Base-by-base conservation (phyloP, 768 basidiomycete species). In the Psilocybe sp. region DNA sequence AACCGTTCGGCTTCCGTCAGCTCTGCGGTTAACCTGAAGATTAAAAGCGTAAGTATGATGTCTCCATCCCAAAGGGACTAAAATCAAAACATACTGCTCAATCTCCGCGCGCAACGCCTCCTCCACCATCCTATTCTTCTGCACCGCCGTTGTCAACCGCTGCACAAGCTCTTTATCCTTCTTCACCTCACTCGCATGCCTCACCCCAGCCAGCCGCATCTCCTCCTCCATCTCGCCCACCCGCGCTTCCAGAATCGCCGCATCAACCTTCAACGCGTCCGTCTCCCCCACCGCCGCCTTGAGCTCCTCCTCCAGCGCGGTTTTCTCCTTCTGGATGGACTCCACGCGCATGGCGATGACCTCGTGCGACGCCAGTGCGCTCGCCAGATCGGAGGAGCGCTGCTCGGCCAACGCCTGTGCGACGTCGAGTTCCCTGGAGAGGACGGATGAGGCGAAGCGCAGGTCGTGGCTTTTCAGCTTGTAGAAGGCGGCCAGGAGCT, bases 71-170 rank as follows among this genome's bases (percentile, higher is more conserved):
- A 23, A 44, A 40, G 39, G 32, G 23, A 33, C 18, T 46, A 32
- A 47, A 33, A 45, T 46, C 1, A 35, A 13, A 18, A 77, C 84
- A 48, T 56, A 91, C 92, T 74, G 71, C 33, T 84, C 79, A 38
- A 89, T 73, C 53, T 93, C 90, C 20, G 75, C 75, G 32, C 80
- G 75, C 46, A 94, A 72, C 4, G 76, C 79, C 31, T 83, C 82
- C 62, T 93, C 89, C 4, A 85, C 81, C 53, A 77, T 76, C 55
- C 81, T 77, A 52, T 68, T 73, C 66, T 80, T 79, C 53, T 81
- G 76, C 32, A 85, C 62, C 5, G 79, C 71, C 13, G 63, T 63
- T 0, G 76, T 74, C 34, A 88, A 64, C 18, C 78, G 71, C 50
- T 80, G 75, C 8, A 70, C 60, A 0, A 69, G 54, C 20, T 81